Conservation (phyloP, 2,329 filamentous ascomycete species). For the Aureobasidium lini region DNA sequence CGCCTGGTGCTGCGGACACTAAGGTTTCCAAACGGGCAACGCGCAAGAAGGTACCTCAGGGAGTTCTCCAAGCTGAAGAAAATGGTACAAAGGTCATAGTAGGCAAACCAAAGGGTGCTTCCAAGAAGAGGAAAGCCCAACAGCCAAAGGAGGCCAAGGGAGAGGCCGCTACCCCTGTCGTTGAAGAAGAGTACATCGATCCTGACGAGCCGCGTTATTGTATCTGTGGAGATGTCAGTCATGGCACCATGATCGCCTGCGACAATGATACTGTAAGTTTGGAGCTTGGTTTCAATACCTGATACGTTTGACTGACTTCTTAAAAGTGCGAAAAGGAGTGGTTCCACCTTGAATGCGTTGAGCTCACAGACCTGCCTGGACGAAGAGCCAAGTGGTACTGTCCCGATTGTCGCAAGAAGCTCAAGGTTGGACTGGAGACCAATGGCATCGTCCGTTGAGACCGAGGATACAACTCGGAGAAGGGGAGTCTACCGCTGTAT, state of each 20-base stretch:
- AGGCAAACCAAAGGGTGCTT: constrained; percentile 62
- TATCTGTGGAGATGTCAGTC: constrained; percentile 70
- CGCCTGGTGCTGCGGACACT: constrained; percentile 15
- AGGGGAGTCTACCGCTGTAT: neutral
- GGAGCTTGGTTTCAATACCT: neutral
- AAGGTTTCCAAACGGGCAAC: constrained; percentile 26
- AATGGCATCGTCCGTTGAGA: constrained; percentile 23
- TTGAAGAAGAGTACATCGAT: constrained; percentile 49
- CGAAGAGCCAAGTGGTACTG: constrained; percentile 80
- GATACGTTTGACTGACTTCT: constrained; percentile 15
- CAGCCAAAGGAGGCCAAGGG: constrained; percentile 33
- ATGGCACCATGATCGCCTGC: constrained; percentile 76
- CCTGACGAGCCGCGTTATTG: constrained; percentile 72
- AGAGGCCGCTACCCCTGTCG: constrained; percentile 14
- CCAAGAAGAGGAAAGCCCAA: constrained; percentile 49
- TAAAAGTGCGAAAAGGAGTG: constrained; percentile 68
- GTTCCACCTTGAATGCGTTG: constrained; percentile 77
- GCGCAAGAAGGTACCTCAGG: constrained; percentile 65
- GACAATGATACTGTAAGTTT: constrained; percentile 65
- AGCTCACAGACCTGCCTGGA: constrained; percentile 58
- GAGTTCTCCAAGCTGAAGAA: constrained; percentile 56
- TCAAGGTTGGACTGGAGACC: constrained; percentile 25
- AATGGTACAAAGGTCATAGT: constrained; percentile 60
- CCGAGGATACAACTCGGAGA: neutral
- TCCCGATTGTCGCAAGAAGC: constrained; percentile 59